phyloP scores from a whole-genome alignment of 2,329 filamentous ascomycete species.

The Paraphaeosphaeria minitans region DNA sequence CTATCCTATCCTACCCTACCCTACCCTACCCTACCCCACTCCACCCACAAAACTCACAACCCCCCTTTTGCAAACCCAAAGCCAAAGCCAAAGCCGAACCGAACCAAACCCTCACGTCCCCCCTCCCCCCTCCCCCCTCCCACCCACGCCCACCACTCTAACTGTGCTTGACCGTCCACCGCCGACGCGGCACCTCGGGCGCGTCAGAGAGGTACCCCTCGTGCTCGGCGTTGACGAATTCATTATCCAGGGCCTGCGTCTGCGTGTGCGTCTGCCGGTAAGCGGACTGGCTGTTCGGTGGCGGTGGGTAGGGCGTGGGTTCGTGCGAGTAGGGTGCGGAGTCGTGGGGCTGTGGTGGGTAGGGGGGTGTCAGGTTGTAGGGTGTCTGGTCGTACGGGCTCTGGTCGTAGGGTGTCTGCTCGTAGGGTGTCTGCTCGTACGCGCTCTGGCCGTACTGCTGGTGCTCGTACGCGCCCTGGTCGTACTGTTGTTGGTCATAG shows the following conservation, averaged over 20 bases:
- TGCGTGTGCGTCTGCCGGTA: no score
- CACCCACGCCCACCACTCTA: background rate
- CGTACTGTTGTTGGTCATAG: background rate
- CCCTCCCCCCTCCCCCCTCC: no score
- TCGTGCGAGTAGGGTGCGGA: background rate
- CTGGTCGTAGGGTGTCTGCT: background rate
- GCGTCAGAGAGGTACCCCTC: slow-evolving; percentile 5
- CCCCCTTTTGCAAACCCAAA: no score
- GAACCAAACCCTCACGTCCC: no score
- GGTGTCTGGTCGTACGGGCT: background rate
- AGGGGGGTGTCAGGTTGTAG: background rate
- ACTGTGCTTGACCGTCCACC: background rate
- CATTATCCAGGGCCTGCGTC: background rate
- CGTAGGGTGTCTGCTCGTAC: background rate
- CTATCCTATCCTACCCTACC: background rate
- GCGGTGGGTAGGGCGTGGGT: background rate
- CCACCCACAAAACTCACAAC: no score
- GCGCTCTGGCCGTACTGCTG: background rate
- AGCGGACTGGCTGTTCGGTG: background rate
- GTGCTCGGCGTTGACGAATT: slow-evolving; percentile 12
- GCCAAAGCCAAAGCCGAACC: no score
- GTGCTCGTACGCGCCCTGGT: background rate
- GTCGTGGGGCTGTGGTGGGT: background rate
- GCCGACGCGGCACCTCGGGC: background rate
- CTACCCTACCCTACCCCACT: no score